These are phyloP conservation scores for Salvia splendens DNA, from an alignment of 257 asterid genomes.

Conservation along the genomic window DNA sequence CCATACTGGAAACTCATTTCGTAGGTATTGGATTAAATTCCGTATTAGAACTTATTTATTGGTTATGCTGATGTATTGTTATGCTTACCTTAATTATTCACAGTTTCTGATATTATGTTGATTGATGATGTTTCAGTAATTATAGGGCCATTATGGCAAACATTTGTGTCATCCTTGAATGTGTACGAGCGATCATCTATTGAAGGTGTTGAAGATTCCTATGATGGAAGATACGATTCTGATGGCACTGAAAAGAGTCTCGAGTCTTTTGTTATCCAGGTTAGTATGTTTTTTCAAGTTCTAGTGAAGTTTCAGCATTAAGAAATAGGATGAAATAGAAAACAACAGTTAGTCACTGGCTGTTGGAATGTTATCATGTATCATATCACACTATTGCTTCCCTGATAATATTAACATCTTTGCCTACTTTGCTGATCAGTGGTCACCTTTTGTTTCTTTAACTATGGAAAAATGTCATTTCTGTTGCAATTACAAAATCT, in stretches of 20 bases:
- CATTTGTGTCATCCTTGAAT: conserved; percentile 78
- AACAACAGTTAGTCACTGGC: background rate
- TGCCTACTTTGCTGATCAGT: conserved; percentile 1
- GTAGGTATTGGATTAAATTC: conserved; percentile 46
- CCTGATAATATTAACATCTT: background rate
- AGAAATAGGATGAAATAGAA: conserved; percentile 23
- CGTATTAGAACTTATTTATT: conserved; percentile 26
- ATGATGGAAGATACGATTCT: conserved; percentile 96
- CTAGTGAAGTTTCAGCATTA: conserved; percentile 15
- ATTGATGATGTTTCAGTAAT: conserved; percentile 56
- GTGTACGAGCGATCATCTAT: conserved; percentile 77
- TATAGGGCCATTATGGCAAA: conserved; percentile 89
- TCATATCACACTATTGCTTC: conserved; percentile 15
- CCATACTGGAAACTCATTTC: conserved; percentile 66
- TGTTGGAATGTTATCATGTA: background rate
- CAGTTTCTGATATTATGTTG: conserved; percentile 33
- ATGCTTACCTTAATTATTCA: conserved; percentile 21
- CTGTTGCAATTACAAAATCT: background rate
- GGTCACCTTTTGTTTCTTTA: background rate
- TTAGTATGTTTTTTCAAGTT: conserved; percentile 32
- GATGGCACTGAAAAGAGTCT: conserved; percentile 91
- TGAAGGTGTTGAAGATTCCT: conserved; percentile 80
- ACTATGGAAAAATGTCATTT: conserved; percentile 3
- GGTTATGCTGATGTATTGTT: conserved; percentile 25
- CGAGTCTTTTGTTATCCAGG: conserved; percentile 93